Evolutionary conservation across 1,284 basidiomycete genomes (phyloP).

Genomic region (Tylopilus sp.): DNA sequence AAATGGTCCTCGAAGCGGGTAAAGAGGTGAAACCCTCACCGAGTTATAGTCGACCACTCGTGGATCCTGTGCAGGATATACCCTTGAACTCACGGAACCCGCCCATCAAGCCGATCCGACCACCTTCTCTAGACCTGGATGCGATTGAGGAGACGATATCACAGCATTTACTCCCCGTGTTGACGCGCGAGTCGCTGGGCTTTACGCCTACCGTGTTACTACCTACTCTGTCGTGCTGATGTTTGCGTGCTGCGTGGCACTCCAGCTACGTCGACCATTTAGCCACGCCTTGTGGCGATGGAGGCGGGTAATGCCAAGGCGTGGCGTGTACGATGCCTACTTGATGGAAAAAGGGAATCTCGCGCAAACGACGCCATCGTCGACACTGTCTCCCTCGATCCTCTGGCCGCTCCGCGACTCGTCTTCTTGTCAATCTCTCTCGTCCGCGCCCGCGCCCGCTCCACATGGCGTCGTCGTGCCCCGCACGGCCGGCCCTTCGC

Average conservation of each 20-base stretch:
- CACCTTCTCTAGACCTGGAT: slow-evolving; percentile 56
- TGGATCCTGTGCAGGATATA: slow-evolving; percentile 66
- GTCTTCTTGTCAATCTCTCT: slow-evolving; percentile 30
- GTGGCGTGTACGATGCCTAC: slow-evolving; percentile 41
- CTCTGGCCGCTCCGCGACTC: slow-evolving; percentile 39
- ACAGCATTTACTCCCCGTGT: slow-evolving; percentile 56
- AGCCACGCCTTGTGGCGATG: slow-evolving; percentile 47
- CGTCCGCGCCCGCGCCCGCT: slow-evolving; percentile 31
- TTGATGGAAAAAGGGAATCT: slow-evolving; percentile 58
- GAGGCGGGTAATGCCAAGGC: slow-evolving; percentile 38
- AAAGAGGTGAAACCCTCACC: slow-evolving; percentile 64
- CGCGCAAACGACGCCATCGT: slow-evolving; percentile 32
- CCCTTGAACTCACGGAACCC: slow-evolving; percentile 45
- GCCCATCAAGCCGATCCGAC: slow-evolving; percentile 58
- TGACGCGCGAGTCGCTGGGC: slow-evolving; percentile 60
- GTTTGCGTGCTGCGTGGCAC: slow-evolving; percentile 42
- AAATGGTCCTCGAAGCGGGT: slow-evolving; percentile 96
- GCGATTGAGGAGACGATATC: slow-evolving; percentile 59
- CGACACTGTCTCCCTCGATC: slow-evolving; percentile 32
- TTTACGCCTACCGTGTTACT: slow-evolving; percentile 63
- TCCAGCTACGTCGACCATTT: slow-evolving; percentile 55
- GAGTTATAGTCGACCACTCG: slow-evolving; percentile 50
- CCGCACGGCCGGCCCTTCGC: slow-evolving; percentile 19
- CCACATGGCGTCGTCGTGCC: slow-evolving; percentile 23
- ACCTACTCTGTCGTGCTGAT: slow-evolving; percentile 44